Evolutionary conservation across 257 asterid genomes (phyloP), one percentile per base, ranked within the genome.

Genomic region (Jaltomata sinuosa): DNA sequence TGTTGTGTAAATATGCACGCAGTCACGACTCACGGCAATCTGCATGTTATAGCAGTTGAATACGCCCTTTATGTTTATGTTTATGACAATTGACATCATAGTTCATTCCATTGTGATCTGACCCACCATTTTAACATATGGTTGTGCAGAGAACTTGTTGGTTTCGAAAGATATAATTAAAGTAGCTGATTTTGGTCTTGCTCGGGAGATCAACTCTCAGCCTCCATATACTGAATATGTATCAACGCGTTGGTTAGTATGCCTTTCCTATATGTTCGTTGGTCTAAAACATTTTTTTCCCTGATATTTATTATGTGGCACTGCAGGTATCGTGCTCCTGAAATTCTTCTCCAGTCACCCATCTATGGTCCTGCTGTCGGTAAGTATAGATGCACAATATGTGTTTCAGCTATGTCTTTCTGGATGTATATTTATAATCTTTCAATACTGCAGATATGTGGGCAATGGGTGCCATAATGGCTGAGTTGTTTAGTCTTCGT

Each of bases 391-490:
- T 69, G 14, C 52, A 34, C 38, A 61, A 18, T 62, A 62, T 42
- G 31, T 6, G 40, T 34, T 49, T n/a, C 31, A 64, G n/a, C 79
- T 19, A 79, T 36, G 15, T 32, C 40, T 52, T 25, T 8, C 32
- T 45, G 16, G 68, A 42, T 65, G 32, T 38, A 11, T 22, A 25
- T 16, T 65, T 65, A 61, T 67, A 6, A 14, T 72, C 50, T 76
- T 79, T 21, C 81, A 15, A 27, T 19, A 16, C 62, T 18, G 42
- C 93, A 96, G 99, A 96, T 87, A 94, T 96, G 97, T 96, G 98
- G 98, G 99, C 99, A 59, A 96, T 96, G 99, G 99, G 98, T 69
- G 98, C 99, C 53, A 94, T 96, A 83, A 96, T 96, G 98, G 95
- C 97, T 19, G 99, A 96, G 86, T 83, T 92, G 59, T 88, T 96